Percentiles rank a stretch among this genome's conserved stretches.
Conservation (phyloP, 2,329 filamentous ascomycete species). For the Talaromyces piceae region DNA sequence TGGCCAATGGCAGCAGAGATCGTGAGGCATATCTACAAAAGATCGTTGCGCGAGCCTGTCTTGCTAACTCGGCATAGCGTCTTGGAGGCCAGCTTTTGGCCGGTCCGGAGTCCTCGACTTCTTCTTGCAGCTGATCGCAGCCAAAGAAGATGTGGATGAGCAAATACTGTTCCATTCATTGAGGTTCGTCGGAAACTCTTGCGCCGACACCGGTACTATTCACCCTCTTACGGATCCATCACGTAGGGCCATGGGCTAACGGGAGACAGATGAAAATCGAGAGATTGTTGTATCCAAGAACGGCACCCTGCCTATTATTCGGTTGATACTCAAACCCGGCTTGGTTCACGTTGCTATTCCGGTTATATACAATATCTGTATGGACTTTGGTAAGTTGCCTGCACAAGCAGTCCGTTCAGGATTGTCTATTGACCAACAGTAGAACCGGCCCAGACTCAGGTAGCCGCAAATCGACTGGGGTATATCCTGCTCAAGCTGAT, state of each 20-base stretch:
- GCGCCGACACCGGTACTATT: conserved; percentile 36
- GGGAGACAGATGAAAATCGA: conserved; percentile 34
- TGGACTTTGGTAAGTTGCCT: conserved; percentile 33
- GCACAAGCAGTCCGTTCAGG: neutral
- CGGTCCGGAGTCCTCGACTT: conserved; percentile 34
- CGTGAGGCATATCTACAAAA: conserved; percentile 24
- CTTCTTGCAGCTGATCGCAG: conserved; percentile 33
- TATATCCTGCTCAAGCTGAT: conserved; percentile 32
- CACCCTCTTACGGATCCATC: neutral
- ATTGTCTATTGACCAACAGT: conserved; percentile 15
- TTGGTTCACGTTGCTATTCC: conserved; percentile 35
- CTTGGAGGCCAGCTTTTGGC: conserved; percentile 34
- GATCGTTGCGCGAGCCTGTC: neutral
- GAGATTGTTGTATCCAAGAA: conserved; percentile 32
- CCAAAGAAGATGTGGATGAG: conserved; percentile 21
- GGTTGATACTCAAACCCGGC: conserved; percentile 25
- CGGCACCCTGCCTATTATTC: conserved; percentile 32
- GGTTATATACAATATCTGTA: conserved; percentile 40
- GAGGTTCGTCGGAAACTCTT: conserved; percentile 38
- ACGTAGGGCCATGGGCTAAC: conserved; percentile 10
- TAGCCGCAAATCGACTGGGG: conserved; percentile 28
- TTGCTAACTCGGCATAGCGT: conserved; percentile 22
- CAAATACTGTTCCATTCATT: conserved; percentile 33
- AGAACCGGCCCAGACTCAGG: conserved; percentile 34
- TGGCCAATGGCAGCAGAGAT: conserved; percentile 38